These are phyloP conservation scores for Priceomyces fermenticarens DNA, from an alignment of 805 yeast genomes.

Conservation along the genomic window DNA sequence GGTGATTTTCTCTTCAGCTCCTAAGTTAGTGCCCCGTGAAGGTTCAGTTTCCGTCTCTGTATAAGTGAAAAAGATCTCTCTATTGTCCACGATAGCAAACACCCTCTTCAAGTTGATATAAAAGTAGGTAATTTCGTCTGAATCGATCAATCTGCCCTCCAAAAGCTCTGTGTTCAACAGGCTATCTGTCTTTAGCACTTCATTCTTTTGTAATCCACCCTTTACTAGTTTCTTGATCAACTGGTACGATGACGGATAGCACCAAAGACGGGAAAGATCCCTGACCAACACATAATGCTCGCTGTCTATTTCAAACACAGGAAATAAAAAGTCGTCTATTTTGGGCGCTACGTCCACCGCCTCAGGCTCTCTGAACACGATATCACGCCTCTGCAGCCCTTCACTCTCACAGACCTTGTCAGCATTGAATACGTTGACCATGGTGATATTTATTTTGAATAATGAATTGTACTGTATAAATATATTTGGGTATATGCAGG, in stretches of 20 bases:
- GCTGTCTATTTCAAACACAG: conserved; percentile 14
- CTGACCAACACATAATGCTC: conserved; percentile 23
- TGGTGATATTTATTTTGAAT: too few species aligned
- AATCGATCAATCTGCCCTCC: conserved; percentile 15
- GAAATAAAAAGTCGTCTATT: conserved; percentile 8
- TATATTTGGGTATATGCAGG: too few species aligned
- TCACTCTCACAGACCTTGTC: background rate
- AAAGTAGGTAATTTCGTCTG: conserved; percentile 18
- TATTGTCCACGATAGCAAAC: conserved; percentile 19
- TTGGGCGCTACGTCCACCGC: background rate
- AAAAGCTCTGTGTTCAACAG: conserved; percentile 22
- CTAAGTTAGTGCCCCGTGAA: conserved; percentile 1
- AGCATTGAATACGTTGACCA: too few species aligned
- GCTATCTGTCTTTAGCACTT: conserved; percentile 13
- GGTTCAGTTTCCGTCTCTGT: conserved; percentile 6
- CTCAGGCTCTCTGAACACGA: conserved; percentile 5
- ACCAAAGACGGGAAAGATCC: conserved; percentile 33
- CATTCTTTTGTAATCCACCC: conserved; percentile 14
- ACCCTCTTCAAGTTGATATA: conserved; percentile 24
- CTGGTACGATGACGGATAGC: conserved; percentile 43
- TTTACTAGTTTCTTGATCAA: conserved; percentile 26
- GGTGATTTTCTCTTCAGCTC: conserved; percentile 20
- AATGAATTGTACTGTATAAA: too few species aligned
- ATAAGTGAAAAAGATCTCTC: conserved; percentile 14
- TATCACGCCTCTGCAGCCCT: background rate